Conservation (phyloP, 2,329 filamentous ascomycete species). For the Penicillium corylophilum region DNA sequence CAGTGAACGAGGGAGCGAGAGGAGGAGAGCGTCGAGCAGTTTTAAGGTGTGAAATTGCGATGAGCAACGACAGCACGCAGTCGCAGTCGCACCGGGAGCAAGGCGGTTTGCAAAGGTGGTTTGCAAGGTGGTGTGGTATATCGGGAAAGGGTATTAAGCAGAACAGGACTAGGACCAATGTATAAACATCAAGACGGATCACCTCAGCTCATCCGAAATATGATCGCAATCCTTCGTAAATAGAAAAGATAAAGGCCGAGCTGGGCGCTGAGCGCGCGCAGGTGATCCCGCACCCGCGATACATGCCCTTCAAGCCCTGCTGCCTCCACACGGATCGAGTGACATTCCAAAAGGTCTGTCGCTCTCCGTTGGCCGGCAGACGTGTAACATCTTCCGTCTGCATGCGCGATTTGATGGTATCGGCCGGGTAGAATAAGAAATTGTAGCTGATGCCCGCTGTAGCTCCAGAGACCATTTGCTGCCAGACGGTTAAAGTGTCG, state of each 20-base stretch:
- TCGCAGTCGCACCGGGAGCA: not conserved
- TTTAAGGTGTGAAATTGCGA: not conserved
- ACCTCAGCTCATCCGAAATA: slow-evolving; percentile 51
- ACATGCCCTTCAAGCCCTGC: slow-evolving; percentile 79
- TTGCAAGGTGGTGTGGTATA: not conserved
- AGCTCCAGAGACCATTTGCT: slow-evolving; percentile 84
- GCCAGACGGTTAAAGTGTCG: slow-evolving; percentile 70
- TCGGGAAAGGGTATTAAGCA: not conserved
- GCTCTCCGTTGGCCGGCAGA: slow-evolving; percentile 45
- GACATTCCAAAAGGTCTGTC: slow-evolving; percentile 70
- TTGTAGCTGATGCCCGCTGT: slow-evolving; percentile 92
- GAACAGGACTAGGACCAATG: not conserved
- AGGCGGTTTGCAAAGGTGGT: too few species aligned
- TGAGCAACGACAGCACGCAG: not conserved
- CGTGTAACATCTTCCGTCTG: slow-evolving; percentile 72
- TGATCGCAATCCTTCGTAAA: slow-evolving; percentile 82
- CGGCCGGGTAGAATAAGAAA: slow-evolving; percentile 94
- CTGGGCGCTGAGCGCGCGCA: slow-evolving; percentile 84
- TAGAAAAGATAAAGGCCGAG: slow-evolving; percentile 96
- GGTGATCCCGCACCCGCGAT: slow-evolving; percentile 93
- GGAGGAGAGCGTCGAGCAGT: not conserved
- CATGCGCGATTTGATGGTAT: slow-evolving; percentile 96
- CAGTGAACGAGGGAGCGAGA: not conserved
- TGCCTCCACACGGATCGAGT: slow-evolving; percentile 73
- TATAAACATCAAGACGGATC: not conserved